phyloP scores from a whole-genome alignment of 2,329 filamentous ascomycete species.

The Coniella lustricola region DNA sequence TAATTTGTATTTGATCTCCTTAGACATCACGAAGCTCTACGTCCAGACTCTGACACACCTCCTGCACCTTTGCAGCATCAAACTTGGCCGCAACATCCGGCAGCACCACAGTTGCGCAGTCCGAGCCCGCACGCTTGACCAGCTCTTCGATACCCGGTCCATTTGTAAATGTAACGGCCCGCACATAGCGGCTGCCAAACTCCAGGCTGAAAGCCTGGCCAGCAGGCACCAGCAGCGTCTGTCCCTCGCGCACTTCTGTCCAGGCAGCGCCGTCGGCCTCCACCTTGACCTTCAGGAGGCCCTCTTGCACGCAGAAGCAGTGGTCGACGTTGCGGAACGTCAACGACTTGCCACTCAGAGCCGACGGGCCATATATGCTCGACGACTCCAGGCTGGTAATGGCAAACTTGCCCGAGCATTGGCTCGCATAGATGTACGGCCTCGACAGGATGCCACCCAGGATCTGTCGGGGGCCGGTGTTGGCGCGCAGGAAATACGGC shows the following conservation, averaged over 20 bases:
- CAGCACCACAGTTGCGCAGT: slow-evolving; percentile 28
- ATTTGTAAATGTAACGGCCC: slow-evolving; percentile 40
- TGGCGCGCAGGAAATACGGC: slow-evolving; percentile 45
- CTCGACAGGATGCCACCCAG: slow-evolving; percentile 38
- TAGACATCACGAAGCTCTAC: neutral
- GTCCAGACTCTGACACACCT: slow-evolving; percentile 1
- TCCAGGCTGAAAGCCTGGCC: slow-evolving; percentile 37
- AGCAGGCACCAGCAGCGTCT: slow-evolving; percentile 41
- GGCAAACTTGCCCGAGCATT: slow-evolving; percentile 42
- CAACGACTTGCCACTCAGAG: slow-evolving; percentile 29
- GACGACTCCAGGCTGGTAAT: slow-evolving; percentile 46
- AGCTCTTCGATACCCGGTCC: slow-evolving; percentile 42
- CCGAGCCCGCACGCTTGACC: slow-evolving; percentile 30
- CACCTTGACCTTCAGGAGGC: slow-evolving; percentile 34
- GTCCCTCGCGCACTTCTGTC: slow-evolving; percentile 34
- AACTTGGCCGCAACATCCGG: slow-evolving; percentile 28
- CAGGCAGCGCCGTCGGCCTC: slow-evolving; percentile 25
- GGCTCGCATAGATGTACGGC: slow-evolving; percentile 40
- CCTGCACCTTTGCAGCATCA: slow-evolving; percentile 19
- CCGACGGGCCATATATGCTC: slow-evolving; percentile 27
- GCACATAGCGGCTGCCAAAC: slow-evolving; percentile 39
- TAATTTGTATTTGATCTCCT: neutral
- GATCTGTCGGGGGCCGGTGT: slow-evolving; percentile 39
- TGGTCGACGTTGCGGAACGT: slow-evolving; percentile 43
- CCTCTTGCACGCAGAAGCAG: slow-evolving; percentile 43